Percentiles rank a stretch among this genome's conserved stretches.
phyloP scores from a whole-genome alignment of 371 early-diverging fungal species.

The Mortierella sp. region DNA sequence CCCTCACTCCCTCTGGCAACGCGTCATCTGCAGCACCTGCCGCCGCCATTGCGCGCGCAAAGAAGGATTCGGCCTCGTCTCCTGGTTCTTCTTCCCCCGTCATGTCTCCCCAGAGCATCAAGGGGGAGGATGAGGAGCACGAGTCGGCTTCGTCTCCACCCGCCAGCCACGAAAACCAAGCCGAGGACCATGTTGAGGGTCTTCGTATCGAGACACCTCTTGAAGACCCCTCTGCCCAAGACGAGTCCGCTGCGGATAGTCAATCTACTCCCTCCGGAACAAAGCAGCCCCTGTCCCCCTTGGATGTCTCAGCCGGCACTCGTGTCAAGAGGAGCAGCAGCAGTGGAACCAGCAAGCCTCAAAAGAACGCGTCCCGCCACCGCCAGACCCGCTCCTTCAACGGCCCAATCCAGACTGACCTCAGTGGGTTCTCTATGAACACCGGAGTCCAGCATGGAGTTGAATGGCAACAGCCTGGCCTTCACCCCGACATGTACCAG shows the following conservation, averaged over 20 bases:
- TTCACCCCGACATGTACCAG: constrained; percentile 21
- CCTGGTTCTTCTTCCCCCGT: constrained; percentile 33
- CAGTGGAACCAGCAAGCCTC: constrained; percentile 33
- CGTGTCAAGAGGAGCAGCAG: constrained; percentile 55
- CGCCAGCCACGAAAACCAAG: background rate
- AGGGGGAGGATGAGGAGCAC: constrained; percentile 29
- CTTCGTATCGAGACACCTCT: background rate
- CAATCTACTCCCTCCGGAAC: background rate
- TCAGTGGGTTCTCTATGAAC: constrained; percentile 20
- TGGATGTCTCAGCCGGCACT: constrained; percentile 19
- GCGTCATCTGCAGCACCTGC: background rate
- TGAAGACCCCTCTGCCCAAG: constrained; percentile 9
- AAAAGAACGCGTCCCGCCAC: constrained; percentile 36
- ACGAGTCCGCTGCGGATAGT: background rate
- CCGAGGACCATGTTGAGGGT: constrained; percentile 1
- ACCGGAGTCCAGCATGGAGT: constrained; percentile 9
- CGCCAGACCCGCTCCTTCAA: constrained; percentile 57
- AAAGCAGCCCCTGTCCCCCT: background rate
- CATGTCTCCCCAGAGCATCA: constrained; percentile 39
- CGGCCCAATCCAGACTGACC: constrained; percentile 40
- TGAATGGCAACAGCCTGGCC: constrained; percentile 32
- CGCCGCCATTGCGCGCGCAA: background rate
- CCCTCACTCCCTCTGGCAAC: constrained; percentile 31
- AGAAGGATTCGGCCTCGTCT: constrained; percentile 28
- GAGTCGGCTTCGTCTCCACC: constrained; percentile 13